Conservation (phyloP, 1,284 basidiomycete genomes). For the Trichosporon inkin region DNA sequence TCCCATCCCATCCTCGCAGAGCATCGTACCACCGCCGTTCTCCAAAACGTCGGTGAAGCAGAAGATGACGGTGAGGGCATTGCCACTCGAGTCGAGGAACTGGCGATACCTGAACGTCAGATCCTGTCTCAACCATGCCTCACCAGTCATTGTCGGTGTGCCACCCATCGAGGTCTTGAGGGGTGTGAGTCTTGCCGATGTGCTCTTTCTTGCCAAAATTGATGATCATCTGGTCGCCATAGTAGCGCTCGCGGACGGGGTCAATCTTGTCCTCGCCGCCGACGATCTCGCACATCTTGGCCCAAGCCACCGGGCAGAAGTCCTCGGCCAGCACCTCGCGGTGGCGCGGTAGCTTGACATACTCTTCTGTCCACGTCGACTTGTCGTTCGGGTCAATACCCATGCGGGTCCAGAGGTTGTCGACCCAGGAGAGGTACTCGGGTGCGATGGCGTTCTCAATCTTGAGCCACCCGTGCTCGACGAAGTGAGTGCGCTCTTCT, state of each 20-base stretch:
- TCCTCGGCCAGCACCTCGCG: conserved; percentile 28
- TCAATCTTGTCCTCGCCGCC: conserved; percentile 36
- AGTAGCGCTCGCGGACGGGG: conserved; percentile 30
- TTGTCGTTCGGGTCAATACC: conserved; percentile 39
- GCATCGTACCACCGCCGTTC: conserved; percentile 28
- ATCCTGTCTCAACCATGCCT: background rate
- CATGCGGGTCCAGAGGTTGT: conserved; percentile 35
- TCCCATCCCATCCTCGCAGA: conserved; percentile 31
- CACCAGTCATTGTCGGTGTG: conserved; percentile 41
- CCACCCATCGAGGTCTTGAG: conserved; percentile 24
- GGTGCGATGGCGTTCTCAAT: conserved; percentile 33
- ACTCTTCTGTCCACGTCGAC: conserved; percentile 37
- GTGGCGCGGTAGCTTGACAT: conserved; percentile 35
- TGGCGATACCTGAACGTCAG: conserved; percentile 27
- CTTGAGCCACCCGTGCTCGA: conserved; percentile 38
- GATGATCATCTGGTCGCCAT: conserved; percentile 39
- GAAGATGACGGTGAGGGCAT: conserved; percentile 34
- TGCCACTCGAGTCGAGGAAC: conserved; percentile 34
- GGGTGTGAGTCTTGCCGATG: conserved; percentile 9
- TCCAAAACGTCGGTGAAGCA: conserved; percentile 33
- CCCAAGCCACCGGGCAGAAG: conserved; percentile 34
- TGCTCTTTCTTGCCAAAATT: conserved; percentile 31
- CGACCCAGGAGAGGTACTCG: conserved; percentile 29
- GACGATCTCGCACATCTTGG: conserved; percentile 35
- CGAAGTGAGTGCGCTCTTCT: conserved; percentile 30